A percentile compares a stretch with the other conserved stretches of the same genome.
phyloP scores from a whole-genome alignment of 2,329 filamentous ascomycete genomes.

The Hymenoscyphus albidus region DNA sequence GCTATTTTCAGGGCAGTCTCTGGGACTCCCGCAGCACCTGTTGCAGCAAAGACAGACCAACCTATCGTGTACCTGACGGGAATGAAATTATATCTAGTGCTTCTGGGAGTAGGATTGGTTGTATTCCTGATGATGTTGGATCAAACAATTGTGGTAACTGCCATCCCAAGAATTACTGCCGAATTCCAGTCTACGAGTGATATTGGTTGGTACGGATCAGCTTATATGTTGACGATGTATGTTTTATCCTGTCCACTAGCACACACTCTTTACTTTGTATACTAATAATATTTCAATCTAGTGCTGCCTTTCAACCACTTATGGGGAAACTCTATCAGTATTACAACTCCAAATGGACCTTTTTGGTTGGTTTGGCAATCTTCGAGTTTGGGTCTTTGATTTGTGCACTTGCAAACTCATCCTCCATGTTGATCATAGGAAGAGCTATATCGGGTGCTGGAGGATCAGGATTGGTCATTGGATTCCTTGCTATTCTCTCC shows the following conservation, averaged over 20 bases:
- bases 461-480: slow-evolving; percentile 27
- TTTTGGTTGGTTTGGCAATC: slow-evolving; percentile 20
- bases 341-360: slow-evolving; percentile 18
- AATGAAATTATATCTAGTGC: slow-evolving; percentile 14
- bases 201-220: slow-evolving; percentile 38
- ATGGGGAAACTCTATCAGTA: slow-evolving; percentile 20
- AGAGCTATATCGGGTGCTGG: slow-evolving; percentile 31
- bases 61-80: slow-evolving; percentile 12
- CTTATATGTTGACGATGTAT: slow-evolving; percentile 33
- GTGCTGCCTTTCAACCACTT: slow-evolving; percentile 19
- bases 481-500: slow-evolving; percentile 28
- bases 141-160: slow-evolving; percentile 41
- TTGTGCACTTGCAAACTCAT: slow-evolving; percentile 24
- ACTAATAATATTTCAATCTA: slow-evolving; percentile 1
- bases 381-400: slow-evolving; percentile 28
- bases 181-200: slow-evolving; percentile 37
- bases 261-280: not conserved
- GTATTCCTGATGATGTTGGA: slow-evolving; percentile 29
- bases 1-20: not conserved
- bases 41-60: not conserved
- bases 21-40: not conserved
- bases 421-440: slow-evolving; percentile 26
- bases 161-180: slow-evolving; percentile 38
- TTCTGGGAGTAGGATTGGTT: slow-evolving; percentile 22
- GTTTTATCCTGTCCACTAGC: not conserved